Evolutionary conservation across 2,329 filamentous ascomycete species (phyloP).

Genomic region (Coniochaeta sp.): DNA sequence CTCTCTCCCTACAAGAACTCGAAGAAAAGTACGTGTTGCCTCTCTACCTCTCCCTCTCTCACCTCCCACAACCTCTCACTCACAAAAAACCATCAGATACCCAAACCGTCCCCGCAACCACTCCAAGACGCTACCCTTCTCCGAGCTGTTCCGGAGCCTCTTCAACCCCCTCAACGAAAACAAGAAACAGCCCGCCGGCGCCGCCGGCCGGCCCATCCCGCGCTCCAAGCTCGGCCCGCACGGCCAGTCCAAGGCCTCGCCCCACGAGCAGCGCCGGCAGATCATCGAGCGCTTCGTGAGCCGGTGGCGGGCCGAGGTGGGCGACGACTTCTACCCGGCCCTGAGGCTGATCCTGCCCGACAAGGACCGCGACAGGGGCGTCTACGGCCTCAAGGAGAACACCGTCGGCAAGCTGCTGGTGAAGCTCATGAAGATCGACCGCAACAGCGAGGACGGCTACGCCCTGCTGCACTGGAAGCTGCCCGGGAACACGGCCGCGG

Average conservation of each 20-base stretch:
- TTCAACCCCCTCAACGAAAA: constrained; percentile 78
- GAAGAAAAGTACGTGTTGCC: constrained; percentile 23
- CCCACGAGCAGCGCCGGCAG: constrained; percentile 69
- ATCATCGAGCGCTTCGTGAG: constrained; percentile 83
- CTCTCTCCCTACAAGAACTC: constrained; percentile 32
- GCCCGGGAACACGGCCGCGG: constrained; percentile 58
- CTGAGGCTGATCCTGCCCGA: constrained; percentile 87
- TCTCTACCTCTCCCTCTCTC: constrained; percentile 9
- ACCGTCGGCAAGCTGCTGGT: constrained; percentile 85
- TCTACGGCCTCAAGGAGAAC: constrained; percentile 93
- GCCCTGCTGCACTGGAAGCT: constrained; percentile 88
- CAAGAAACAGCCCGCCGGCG: constrained; percentile 62
- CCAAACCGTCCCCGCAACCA: constrained; percentile 78
- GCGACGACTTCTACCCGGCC: constrained; percentile 87
- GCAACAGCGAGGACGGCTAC: constrained; percentile 80
- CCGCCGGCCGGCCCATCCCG: constrained; percentile 35
- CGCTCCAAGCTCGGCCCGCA: constrained; percentile 38
- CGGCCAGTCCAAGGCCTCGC: constrained; percentile 54
- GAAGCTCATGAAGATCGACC: constrained; percentile 85
- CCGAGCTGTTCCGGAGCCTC: constrained; percentile 65
- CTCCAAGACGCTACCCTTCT: constrained; percentile 72
- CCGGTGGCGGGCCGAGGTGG: constrained; percentile 81
- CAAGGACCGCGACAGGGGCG: constrained; percentile 83
- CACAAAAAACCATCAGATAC: constrained; percentile 32
- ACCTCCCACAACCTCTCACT: constrained; percentile 1